Conservation (phyloP, 2,329 filamentous ascomycete genomes). For the Ophiostoma perfectum region DNA sequence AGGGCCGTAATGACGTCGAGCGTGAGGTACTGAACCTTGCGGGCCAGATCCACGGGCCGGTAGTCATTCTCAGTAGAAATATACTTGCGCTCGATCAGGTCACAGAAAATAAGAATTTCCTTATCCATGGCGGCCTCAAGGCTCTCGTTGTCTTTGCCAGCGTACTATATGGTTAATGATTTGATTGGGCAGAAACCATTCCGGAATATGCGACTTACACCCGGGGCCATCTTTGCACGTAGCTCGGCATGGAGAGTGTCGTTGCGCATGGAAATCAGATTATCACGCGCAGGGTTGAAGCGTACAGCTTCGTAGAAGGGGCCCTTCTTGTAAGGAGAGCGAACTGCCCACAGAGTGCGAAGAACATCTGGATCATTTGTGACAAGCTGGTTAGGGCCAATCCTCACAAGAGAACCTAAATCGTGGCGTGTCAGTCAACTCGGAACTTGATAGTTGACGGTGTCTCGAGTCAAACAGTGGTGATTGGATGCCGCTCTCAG, state of each 20-base stretch:
- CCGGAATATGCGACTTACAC: constrained; percentile 32
- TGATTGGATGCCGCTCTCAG: too few species aligned
- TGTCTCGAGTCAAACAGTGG: constrained; percentile 17
- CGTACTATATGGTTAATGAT: constrained; percentile 26
- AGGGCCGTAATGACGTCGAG: constrained; percentile 51
- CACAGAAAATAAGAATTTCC: constrained; percentile 29
- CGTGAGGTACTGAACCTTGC: constrained; percentile 48
- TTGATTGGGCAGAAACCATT: background rate
- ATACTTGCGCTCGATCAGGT: constrained; percentile 42
- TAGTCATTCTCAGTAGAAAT: constrained; percentile 30
- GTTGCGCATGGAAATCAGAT: constrained; percentile 35
- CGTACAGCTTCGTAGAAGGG: constrained; percentile 37
- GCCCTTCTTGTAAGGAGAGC: constrained; percentile 37
- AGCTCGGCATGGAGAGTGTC: constrained; percentile 36
- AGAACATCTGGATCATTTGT: constrained; percentile 31
- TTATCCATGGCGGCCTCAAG: constrained; percentile 29
- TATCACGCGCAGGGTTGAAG: constrained; percentile 36
- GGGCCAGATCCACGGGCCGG: constrained; percentile 39
- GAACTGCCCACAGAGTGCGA: constrained; percentile 33
- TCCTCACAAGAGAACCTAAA: constrained; percentile 29
- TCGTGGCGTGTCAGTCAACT: background rate
- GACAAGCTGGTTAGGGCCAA: constrained; percentile 31
- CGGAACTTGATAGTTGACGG: background rate
- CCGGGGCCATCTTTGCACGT: constrained; percentile 42
- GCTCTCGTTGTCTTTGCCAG: constrained; percentile 31